Evolutionary conservation across 1,139 yeast genomes (phyloP), one percentile per base, ranked within the genome.

Genomic region (Hansenula sp.): DNA sequence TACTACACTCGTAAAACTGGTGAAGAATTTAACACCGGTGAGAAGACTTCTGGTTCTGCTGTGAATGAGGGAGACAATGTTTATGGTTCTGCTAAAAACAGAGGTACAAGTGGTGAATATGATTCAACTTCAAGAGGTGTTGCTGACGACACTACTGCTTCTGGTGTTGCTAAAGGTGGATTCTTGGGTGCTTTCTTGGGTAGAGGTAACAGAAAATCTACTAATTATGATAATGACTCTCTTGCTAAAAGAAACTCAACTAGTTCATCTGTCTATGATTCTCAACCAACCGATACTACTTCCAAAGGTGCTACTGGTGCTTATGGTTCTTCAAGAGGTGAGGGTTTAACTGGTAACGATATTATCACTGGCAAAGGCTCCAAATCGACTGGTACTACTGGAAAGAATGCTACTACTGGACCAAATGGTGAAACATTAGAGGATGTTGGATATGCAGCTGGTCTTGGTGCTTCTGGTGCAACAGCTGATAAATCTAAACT

Each of bases 1-100:
- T 49, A 48, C 35, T 48, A 51, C 34, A 24, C 34, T 3, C 42
- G 42, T 28, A 44, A 45, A 16, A 37, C 46, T 20, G 40, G 45
- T 30, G 43, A 36, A 30, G 38, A 32, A 3, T 32, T 26, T 21
- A 16, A 30, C 24, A 36, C 29, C 14, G 21, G 22, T 19, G 26
- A 24, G 19, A 24, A 29, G 11, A 26, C 17, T 6, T 5, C 16
- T 4, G 17, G 17, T 3, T 5, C 6, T 13, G 22, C 14, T 29
- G 11, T 13, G 2, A 12, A 29, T n/a, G 11, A 22, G 4, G 27
- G 27, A 12, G n/a, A 33, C 6, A 29, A 21, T 4, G 40, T 29
- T 24, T 22, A 28, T 29, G 42, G 37, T 20, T 6, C 19, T 13
- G 22, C 30, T 19, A 22, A 31, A n/a, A n/a, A n/a, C n/a, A n/a